Conservation (phyloP, 129 eudicot genomes). For the Escallonia rubra region DNA sequence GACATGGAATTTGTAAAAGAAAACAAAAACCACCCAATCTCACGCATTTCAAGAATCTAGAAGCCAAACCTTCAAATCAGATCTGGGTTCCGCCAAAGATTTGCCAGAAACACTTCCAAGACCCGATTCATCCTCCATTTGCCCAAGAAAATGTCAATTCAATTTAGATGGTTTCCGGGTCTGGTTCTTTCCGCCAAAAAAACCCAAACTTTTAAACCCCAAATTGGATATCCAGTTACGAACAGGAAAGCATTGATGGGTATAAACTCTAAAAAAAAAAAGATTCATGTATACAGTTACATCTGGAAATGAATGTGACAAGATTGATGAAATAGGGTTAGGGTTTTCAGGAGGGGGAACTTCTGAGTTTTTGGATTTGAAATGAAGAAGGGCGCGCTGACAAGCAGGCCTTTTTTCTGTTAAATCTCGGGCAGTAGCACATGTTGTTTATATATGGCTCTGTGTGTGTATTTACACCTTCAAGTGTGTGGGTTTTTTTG, state of each 20-base stretch:
- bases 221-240: constrained; percentile 11
- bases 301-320: neutral
- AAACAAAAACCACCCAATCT: neutral
- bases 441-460: neutral
- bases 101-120: constrained; percentile 1
- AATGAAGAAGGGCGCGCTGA: constrained; percentile 1
- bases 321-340: neutral
- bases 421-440: neutral
- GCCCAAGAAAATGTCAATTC: neutral
- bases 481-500: neutral
- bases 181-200: neutral
- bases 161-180: neutral
- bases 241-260: neutral
- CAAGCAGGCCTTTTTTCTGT: neutral
- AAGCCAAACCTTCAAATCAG: constrained; percentile 45
- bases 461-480: neutral
- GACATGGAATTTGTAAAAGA: neutral
- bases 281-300: neutral
- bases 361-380: neutral
- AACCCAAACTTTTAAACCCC: constrained; percentile 17
- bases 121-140: constrained; percentile 22
- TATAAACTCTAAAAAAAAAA: neutral
- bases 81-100: constrained; percentile 25
- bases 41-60: neutral
- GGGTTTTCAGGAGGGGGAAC: neutral